Conservation (phyloP, 148 eudicot species). For the Suaeda aralocaspica region DNA sequence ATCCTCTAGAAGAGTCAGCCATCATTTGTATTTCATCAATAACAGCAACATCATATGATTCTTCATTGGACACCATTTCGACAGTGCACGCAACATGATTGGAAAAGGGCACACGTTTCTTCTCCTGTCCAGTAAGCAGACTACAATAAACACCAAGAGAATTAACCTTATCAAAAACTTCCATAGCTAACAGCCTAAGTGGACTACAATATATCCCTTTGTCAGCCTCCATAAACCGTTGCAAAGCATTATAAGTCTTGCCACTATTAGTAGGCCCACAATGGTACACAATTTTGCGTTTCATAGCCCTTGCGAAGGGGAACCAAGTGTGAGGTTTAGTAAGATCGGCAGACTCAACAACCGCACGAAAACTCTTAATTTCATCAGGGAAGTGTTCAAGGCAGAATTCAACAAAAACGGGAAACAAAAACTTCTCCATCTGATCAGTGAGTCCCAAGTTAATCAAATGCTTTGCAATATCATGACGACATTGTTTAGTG, state of each 20-base stretch:
- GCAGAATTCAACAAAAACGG: constrained; percentile 82
- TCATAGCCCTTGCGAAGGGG: constrained; percentile 97
- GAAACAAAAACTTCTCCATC: constrained; percentile 78
- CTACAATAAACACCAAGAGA: constrained; percentile 84
- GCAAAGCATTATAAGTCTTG: constrained; percentile 93
- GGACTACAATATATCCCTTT: constrained; percentile 96
- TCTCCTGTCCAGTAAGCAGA: constrained; percentile 87
- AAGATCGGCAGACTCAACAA: constrained; percentile 83
- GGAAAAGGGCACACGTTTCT: constrained; percentile 71
- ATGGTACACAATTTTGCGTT: constrained; percentile 85
- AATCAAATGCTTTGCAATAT: constrained; percentile 53
- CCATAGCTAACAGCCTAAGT: constrained; percentile 95
- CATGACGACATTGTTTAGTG: constrained; percentile 36
- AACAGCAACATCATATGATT: constrained; percentile 86
- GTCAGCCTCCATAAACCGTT: constrained; percentile 81
- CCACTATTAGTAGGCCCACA: constrained; percentile 99
- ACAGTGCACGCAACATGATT: constrained; percentile 93
- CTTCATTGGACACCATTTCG: constrained; percentile 90
- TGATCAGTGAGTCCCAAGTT: constrained; percentile 61
- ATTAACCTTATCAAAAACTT: constrained; percentile 91
- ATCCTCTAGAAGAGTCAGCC: constrained; percentile 74
- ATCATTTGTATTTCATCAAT: constrained; percentile 98
- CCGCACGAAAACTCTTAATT: constrained; percentile 64
- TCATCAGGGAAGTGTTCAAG: constrained; percentile 68
- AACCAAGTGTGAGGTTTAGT: constrained; percentile 95